Evolutionary conservation across 768 basidiomycete genomes (phyloP).

Genomic region (Leccinum aurantiacum): DNA sequence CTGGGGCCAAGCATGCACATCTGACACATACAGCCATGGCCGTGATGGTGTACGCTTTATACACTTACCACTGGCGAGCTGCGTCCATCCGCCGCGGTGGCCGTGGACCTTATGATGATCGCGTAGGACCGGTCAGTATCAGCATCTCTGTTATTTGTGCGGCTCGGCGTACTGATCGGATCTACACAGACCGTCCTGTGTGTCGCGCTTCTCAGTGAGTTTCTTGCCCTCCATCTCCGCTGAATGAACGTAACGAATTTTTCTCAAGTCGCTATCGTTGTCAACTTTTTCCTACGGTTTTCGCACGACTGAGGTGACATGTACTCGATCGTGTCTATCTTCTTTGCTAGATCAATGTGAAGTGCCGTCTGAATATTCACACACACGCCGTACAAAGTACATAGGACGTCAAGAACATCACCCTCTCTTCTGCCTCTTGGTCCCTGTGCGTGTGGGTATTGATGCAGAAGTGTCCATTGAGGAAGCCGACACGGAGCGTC

Average conservation of each 20-base stretch:
- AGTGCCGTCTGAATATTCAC: slow-evolving; percentile 5
- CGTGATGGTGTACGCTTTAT: slow-evolving; percentile 95
- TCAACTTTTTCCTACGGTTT: slow-evolving; percentile 86
- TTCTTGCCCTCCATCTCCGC: background rate
- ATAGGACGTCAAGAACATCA: slow-evolving; percentile 24
- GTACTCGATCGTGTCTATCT: background rate
- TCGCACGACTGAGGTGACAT: slow-evolving; percentile 34
- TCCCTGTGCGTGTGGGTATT: slow-evolving; percentile 47
- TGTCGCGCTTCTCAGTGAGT: slow-evolving; percentile 71
- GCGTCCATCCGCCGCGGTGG: slow-evolving; percentile 88
- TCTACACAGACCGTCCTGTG: slow-evolving; percentile 72
- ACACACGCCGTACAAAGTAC: slow-evolving; percentile 4
- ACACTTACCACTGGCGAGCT: slow-evolving; percentile 96
- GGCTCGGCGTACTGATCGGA: slow-evolving; percentile 10
- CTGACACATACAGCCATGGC: slow-evolving; percentile 69
- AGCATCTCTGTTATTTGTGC: slow-evolving; percentile 7
- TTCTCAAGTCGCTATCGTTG: slow-evolving; percentile 69
- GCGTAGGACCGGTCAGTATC: slow-evolving; percentile 84
- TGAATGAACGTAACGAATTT: background rate
- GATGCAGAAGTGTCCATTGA: slow-evolving; percentile 70
- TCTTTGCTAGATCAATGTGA: slow-evolving; percentile 17
- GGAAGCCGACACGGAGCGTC: slow-evolving; percentile 71
- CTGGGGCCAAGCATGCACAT: background rate
- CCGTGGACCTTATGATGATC: slow-evolving; percentile 94
- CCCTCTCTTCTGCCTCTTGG: slow-evolving; percentile 58